Conservation (phyloP, 106 monocot genomes). For the Phalaenopsis aphrodite region DNA sequence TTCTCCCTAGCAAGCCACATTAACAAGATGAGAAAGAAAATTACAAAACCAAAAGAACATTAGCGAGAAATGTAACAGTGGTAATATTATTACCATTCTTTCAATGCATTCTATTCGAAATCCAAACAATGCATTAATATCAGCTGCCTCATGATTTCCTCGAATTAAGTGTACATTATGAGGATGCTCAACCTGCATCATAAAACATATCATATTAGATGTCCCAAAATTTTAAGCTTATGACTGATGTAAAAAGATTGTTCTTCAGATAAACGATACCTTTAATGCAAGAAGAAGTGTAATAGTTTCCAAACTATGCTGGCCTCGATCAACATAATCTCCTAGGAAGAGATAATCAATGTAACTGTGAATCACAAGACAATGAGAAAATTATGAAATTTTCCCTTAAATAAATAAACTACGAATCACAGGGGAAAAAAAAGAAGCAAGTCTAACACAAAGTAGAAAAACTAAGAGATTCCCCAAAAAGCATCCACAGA, state of each 20-base stretch:
- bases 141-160: constrained; percentile 98
- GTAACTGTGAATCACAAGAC: constrained; percentile 62
- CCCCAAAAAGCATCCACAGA: too few relatives aligned
- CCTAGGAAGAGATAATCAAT: constrained; percentile 99
- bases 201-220: not conserved
- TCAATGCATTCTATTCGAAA: constrained; percentile 99
- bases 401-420: not conserved
- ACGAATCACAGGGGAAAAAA: not conserved
- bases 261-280: constrained; percentile 28
- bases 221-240: not conserved
- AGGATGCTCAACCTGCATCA: constrained; percentile 73
- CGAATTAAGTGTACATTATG: constrained; percentile 96
- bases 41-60: not conserved
- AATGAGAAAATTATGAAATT: constrained; percentile 18
- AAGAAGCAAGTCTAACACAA: not conserved
- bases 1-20: constrained; percentile 56
- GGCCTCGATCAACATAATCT: constrained; percentile 99
- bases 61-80: not conserved
- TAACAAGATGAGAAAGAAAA: constrained; percentile 4
- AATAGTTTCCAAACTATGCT: constrained; percentile 98
- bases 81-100: constrained; percentile 63
- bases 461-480: not conserved
- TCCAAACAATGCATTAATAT: constrained; percentile 99
- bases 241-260: not conserved
- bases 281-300: constrained; percentile 91